Evolutionary conservation across 2,329 filamentous ascomycete species (phyloP).

Genomic region (Diplocarpon rosae): DNA sequence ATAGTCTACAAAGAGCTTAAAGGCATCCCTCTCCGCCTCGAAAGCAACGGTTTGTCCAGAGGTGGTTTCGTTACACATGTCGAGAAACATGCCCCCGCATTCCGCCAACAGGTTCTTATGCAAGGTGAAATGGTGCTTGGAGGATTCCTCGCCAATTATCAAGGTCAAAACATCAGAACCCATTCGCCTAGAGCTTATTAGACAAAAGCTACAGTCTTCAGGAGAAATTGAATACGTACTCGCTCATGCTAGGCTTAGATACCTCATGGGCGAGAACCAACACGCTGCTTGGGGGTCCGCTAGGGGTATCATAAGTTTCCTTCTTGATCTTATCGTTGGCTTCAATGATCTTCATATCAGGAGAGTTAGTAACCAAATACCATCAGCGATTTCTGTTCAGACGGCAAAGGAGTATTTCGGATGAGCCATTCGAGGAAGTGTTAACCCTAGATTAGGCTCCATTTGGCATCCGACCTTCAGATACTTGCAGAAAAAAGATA

Average conservation of each 20-base stretch:
- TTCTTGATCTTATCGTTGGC: too few relatives aligned
- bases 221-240: slow-evolving; percentile 1
- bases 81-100: neutral
- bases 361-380: too few relatives aligned
- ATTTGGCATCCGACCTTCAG: too few relatives aligned
- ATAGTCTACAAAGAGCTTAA: slow-evolving; percentile 17
- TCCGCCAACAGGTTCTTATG: slow-evolving; percentile 13
- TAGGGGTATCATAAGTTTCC: too few relatives aligned
- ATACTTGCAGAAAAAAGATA: too few relatives aligned
- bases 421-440: too few relatives aligned
- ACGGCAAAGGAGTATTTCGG: too few relatives aligned
- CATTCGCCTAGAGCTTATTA: slow-evolving; percentile 4
- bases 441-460: too few relatives aligned
- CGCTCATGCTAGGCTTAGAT: slow-evolving; percentile 3
- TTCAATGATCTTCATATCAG: too few relatives aligned
- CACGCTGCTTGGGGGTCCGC: too few relatives aligned
- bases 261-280: neutral
- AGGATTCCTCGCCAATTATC: slow-evolving; percentile 2
- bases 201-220: neutral
- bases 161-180: slow-evolving; percentile 12
- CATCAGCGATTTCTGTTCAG: too few relatives aligned
- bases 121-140: slow-evolving; percentile 2
- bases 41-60: neutral
- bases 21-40: slow-evolving; percentile 3
- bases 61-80: neutral